Percentiles rank a stretch among this genome's conserved stretches.
These are phyloP conservation scores for Acanthochlamys bracteata DNA, from an alignment of 106 monocot species.

Conservation along the genomic window DNA sequence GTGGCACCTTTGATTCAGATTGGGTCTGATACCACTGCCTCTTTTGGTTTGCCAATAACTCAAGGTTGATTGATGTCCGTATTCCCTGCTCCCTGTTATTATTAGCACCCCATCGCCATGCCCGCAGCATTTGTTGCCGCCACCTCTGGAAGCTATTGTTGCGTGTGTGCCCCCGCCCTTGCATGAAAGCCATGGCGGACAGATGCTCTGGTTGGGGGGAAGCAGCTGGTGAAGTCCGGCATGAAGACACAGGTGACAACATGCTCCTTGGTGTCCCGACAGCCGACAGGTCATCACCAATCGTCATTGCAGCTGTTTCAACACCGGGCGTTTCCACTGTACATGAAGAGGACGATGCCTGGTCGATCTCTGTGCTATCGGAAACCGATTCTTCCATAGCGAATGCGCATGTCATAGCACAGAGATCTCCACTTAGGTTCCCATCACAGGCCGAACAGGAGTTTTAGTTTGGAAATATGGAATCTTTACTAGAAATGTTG, in stretches of 20 bases:
- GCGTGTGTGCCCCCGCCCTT: conserved; percentile 28
- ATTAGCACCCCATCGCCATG: conserved; percentile 58
- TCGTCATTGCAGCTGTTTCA: too few relatives aligned
- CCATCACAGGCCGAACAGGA: too few relatives aligned
- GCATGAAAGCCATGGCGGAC: conserved; percentile 16
- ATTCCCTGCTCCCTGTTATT: conserved; percentile 34
- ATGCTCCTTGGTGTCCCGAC: background rate
- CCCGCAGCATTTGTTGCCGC: conserved; percentile 72
- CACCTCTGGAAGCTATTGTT: conserved; percentile 71
- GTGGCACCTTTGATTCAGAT: conserved; percentile 41
- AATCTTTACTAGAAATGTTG: too few relatives aligned
- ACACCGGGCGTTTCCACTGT: too few relatives aligned
- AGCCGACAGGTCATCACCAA: too few relatives aligned
- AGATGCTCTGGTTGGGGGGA: background rate
- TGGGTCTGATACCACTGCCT: conserved; percentile 83
- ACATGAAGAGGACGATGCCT: too few relatives aligned
- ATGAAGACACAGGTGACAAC: background rate
- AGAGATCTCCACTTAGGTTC: too few relatives aligned
- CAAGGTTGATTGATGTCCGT: conserved; percentile 42
- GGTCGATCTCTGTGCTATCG: too few relatives aligned
- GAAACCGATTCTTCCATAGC: too few relatives aligned
- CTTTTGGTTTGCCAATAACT: conserved; percentile 80
- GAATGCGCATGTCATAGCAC: too few relatives aligned
- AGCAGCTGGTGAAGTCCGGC: background rate
- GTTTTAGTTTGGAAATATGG: too few relatives aligned